A percentile compares a stretch with the other conserved stretches of the same genome.
These are phyloP conservation scores for Vitellaria paradoxa DNA, from an alignment of 179 eudicot species.

Conservation along the genomic window DNA sequence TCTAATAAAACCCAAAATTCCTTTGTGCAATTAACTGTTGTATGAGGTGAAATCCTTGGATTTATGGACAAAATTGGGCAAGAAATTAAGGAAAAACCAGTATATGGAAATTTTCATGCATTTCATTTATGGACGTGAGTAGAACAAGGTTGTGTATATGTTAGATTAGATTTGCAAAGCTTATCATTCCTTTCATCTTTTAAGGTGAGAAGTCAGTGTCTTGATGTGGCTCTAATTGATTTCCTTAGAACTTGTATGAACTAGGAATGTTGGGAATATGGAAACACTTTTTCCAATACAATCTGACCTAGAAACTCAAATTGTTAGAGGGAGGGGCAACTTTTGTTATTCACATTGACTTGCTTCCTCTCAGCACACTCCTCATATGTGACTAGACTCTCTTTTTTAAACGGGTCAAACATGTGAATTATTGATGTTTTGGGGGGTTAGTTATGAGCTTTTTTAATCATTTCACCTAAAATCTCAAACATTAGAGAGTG, in stretches of 20 bases:
- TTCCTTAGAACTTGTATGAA: neutral
- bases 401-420: neutral
- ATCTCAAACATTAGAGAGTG: no score
- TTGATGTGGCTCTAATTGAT: neutral
- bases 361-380: no score
- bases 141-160: neutral
- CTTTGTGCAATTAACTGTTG: neutral
- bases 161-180: constrained; percentile 8
- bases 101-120: neutral
- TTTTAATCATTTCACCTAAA: no score
- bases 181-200: neutral
- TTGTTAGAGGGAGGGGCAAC: no score
- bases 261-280: neutral
- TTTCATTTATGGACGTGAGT: neutral
- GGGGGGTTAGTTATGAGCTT: no score
- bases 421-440: no score
- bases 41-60: neutral
- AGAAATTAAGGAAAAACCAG: neutral
- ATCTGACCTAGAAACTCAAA: no score
- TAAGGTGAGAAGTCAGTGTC: neutral
- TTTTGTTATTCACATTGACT: no score
- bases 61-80: neutral
- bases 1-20: no score
- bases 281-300: neutral
- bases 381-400: neutral